phyloP scores from a whole-genome alignment of 805 yeast species.

The Saturnispora galanensis region DNA sequence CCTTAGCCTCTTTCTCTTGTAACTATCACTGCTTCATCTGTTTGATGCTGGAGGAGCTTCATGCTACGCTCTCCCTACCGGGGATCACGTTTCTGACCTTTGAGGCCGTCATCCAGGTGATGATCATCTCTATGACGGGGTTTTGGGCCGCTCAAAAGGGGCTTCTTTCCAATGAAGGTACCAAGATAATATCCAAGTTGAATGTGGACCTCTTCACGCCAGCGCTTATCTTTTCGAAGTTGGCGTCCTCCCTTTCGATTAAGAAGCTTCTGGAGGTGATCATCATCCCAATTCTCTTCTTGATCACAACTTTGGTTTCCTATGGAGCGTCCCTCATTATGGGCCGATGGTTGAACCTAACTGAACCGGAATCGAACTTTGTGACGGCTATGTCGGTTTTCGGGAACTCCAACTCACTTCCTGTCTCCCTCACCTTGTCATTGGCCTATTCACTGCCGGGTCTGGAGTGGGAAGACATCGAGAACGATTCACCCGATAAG shows the following conservation, averaged over 20 bases:
- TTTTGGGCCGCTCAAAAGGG: slow-evolving; percentile 73
- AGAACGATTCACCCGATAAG: slow-evolving; percentile 54
- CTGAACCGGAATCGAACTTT: slow-evolving; percentile 72
- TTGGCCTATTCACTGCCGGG: slow-evolving; percentile 68
- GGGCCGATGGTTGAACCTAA: slow-evolving; percentile 45
- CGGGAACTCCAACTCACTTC: slow-evolving; percentile 91
- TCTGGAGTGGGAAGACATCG: slow-evolving; percentile 64
- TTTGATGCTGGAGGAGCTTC: neutral
- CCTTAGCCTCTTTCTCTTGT: neutral
- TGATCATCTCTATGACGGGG: slow-evolving; percentile 77
- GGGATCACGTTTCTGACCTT: slow-evolving; percentile 61
- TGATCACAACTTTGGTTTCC: slow-evolving; percentile 73
- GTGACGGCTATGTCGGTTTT: slow-evolving; percentile 96
- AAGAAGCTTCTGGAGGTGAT: slow-evolving; percentile 71
- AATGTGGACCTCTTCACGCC: slow-evolving; percentile 94
- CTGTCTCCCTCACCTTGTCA: slow-evolving; percentile 82
- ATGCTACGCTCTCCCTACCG: slow-evolving; percentile 14
- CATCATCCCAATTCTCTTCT: slow-evolving; percentile 76
- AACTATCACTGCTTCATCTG: slow-evolving; percentile 1
- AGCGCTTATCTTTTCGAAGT: slow-evolving; percentile 81
- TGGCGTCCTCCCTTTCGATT: slow-evolving; percentile 56
- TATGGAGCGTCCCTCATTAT: slow-evolving; percentile 49
- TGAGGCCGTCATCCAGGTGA: slow-evolving; percentile 87
- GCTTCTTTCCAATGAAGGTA: slow-evolving; percentile 59
- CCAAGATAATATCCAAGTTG: slow-evolving; percentile 62